phyloP scores from a whole-genome alignment of 768 basidiomycete species.

The Amanita muscaria region DNA sequence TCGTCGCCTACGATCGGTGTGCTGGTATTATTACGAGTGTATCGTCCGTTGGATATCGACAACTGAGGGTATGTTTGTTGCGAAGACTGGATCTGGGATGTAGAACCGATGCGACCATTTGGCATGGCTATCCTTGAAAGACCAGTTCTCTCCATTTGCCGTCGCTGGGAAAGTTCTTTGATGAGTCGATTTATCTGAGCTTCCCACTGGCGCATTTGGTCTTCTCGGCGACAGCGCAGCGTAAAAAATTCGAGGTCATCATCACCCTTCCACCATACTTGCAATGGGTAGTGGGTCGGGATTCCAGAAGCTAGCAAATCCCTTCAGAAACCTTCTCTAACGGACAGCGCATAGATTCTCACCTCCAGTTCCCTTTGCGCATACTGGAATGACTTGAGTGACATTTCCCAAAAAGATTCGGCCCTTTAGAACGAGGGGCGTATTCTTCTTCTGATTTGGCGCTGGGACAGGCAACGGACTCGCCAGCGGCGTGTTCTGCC shows the following conservation, averaged over 20 bases:
- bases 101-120: slow-evolving; percentile 34
- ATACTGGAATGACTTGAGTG: slow-evolving; percentile 62
- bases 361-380: slow-evolving; percentile 54
- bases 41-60: slow-evolving; percentile 1
- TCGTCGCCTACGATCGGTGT: slow-evolving; percentile 17
- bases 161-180: slow-evolving; percentile 60
- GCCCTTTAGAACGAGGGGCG: slow-evolving; percentile 85
- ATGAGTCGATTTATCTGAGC: slow-evolving; percentile 82
- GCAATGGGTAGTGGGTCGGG: slow-evolving; percentile 64
- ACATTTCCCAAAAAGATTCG: slow-evolving; percentile 97
- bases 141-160: slow-evolving; percentile 52
- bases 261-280: slow-evolving; percentile 93
- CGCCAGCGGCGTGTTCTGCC: slow-evolving; percentile 47
- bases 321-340: background rate
- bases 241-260: slow-evolving; percentile 92
- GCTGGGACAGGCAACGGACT: slow-evolving; percentile 33
- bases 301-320: slow-evolving; percentile 32
- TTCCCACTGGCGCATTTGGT: slow-evolving; percentile 91
- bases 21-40: slow-evolving; percentile 2
- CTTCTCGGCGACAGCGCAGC: slow-evolving; percentile 85
- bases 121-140: slow-evolving; percentile 43
- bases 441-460: slow-evolving; percentile 53
- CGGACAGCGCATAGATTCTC: slow-evolving; percentile 18
- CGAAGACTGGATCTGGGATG: slow-evolving; percentile 21
- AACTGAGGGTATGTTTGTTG: slow-evolving; percentile 22